phyloP scores from a whole-genome alignment of 306 rosid species.

The Rubus idaeus region DNA sequence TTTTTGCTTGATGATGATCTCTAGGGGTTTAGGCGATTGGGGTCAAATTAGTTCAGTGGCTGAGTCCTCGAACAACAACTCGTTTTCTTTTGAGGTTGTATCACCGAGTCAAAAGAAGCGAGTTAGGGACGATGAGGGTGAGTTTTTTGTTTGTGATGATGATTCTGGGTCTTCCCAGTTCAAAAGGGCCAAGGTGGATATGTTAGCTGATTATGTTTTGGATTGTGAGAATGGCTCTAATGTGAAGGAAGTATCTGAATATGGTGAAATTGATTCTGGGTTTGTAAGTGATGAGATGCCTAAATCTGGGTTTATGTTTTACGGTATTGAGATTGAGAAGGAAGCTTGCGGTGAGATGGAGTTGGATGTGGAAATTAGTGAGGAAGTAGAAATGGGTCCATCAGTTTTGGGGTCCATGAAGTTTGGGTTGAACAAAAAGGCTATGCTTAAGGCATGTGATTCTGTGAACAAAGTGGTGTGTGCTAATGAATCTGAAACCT shows the following conservation, averaged over 20 bases:
- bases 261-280: constrained; percentile 25
- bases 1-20: constrained; percentile 41
- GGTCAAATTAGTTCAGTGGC: constrained; percentile 20
- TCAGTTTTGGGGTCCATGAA: constrained; percentile 16
- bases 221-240: not conserved
- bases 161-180: constrained; percentile 8
- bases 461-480: constrained; percentile 6
- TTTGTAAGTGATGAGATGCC: constrained; percentile 21
- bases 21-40: constrained; percentile 27
- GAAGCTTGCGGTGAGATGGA: constrained; percentile 3
- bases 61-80: constrained; percentile 34
- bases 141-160: constrained; percentile 9
- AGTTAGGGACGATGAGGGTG: constrained; percentile 9
- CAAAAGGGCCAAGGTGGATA: constrained; percentile 24
- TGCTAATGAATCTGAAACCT: constrained; percentile 14
- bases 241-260: constrained; percentile 12
- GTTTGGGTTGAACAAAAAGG: constrained; percentile 17
- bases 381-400: constrained; percentile 1
- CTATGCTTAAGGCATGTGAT: constrained; percentile 20
- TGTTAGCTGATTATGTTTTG: constrained; percentile 5
- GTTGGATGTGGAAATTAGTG: not conserved
- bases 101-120: constrained; percentile 18
- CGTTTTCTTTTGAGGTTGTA: constrained; percentile 23
- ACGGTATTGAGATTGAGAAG: constrained; percentile 8
- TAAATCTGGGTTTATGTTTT: constrained; percentile 1